phyloP scores from a whole-genome alignment of 2,329 filamentous ascomycete species.

The Drechslerella dactyloides region DNA sequence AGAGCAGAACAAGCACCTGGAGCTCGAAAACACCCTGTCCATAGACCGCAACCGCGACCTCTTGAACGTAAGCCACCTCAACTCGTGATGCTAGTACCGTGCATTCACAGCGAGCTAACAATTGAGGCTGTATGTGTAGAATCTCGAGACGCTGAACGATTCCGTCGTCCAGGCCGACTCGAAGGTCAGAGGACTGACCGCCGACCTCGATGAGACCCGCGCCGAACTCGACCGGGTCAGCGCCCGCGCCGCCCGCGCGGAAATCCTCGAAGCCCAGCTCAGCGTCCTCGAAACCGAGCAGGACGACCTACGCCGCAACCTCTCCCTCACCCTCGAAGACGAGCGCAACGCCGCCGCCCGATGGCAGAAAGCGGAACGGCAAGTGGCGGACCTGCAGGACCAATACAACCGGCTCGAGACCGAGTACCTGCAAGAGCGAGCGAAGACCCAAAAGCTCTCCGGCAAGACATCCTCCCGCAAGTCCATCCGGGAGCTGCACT shows the following conservation, averaged over 20 bases:
- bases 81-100: not conserved
- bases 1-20: slow-evolving; percentile 72
- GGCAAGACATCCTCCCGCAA: slow-evolving; percentile 67
- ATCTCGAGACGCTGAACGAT: slow-evolving; percentile 82
- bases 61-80: slow-evolving; percentile 64
- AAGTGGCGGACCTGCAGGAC: slow-evolving; percentile 77
- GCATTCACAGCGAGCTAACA: slow-evolving; percentile 28
- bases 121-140: slow-evolving; percentile 58
- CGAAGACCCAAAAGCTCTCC: slow-evolving; percentile 62
- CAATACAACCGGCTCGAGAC: slow-evolving; percentile 88
- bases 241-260: slow-evolving; percentile 70
- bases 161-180: slow-evolving; percentile 80
- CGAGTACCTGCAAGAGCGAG: slow-evolving; percentile 62
- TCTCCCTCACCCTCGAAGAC: slow-evolving; percentile 73
- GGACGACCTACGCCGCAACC: slow-evolving; percentile 70
- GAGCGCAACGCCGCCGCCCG: slow-evolving; percentile 78
- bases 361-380: slow-evolving; percentile 84
- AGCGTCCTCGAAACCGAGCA: slow-evolving; percentile 82
- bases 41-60: slow-evolving; percentile 83
- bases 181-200: slow-evolving; percentile 72
- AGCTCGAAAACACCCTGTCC: slow-evolving; percentile 75
- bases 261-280: slow-evolving; percentile 80
- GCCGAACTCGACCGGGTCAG: slow-evolving; percentile 54
- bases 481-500: slow-evolving; percentile 40
- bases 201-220: slow-evolving; percentile 54